Evolutionary conservation across 768 basidiomycete genomes (phyloP).

Genomic region (Tricholoma furcatifolium): DNA sequence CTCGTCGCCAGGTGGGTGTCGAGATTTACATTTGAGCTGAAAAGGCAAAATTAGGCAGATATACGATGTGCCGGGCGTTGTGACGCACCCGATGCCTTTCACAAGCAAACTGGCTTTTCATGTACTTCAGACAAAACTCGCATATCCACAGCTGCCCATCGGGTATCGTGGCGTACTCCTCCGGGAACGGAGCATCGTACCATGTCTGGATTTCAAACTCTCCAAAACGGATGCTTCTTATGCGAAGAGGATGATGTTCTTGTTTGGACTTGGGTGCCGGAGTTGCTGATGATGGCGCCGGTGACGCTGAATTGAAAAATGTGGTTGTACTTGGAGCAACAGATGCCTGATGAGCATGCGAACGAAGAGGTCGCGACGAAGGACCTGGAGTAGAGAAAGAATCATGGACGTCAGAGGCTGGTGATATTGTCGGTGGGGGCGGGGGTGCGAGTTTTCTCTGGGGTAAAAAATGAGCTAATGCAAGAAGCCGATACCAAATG

Average conservation of each 20-base stretch:
- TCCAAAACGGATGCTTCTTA: slow-evolving; percentile 88
- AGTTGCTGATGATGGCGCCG: slow-evolving; percentile 32
- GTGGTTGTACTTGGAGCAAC: slow-evolving; percentile 36
- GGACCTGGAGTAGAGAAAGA: slow-evolving; percentile 42
- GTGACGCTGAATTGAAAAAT: slow-evolving; percentile 38
- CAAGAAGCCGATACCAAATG: slow-evolving; percentile 7
- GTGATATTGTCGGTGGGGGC: slow-evolving; percentile 28
- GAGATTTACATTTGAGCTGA: slow-evolving; percentile 91
- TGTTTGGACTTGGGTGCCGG: slow-evolving; percentile 30
- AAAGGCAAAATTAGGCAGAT: too few relatives aligned
- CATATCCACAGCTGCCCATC: slow-evolving; percentile 96
- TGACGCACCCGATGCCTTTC: slow-evolving; percentile 82
- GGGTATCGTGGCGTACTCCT: slow-evolving; percentile 91
- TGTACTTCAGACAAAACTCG: slow-evolving; percentile 97
- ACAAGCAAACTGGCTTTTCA: slow-evolving; percentile 90
- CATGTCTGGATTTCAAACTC: slow-evolving; percentile 93
- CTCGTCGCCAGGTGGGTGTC: slow-evolving; percentile 97
- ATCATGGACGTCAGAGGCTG: slow-evolving; percentile 23
- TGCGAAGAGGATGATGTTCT: slow-evolving; percentile 52
- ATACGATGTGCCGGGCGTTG: not conserved
- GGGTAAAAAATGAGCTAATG: slow-evolving; percentile 4
- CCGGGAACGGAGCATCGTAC: slow-evolving; percentile 99
- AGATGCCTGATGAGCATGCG: slow-evolving; percentile 42
- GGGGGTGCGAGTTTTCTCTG: slow-evolving; percentile 53
- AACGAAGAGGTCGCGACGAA: slow-evolving; percentile 63